These are phyloP conservation scores for Pyracantha coccinea DNA, from an alignment of 331 rosid species.

Conservation along the genomic window DNA sequence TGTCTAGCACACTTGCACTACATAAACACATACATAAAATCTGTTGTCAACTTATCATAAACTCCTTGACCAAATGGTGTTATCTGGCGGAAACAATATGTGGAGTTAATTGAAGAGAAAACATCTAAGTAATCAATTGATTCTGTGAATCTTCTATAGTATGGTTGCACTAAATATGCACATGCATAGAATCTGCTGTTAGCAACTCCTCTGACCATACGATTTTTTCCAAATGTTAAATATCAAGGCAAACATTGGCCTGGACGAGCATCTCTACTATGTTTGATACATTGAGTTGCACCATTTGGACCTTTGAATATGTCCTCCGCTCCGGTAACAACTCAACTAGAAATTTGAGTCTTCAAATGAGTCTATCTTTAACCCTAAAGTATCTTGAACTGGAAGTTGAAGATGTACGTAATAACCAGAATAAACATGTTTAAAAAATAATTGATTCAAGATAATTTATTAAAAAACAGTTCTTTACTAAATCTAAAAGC, in stretches of 20 bases:
- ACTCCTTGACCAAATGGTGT: background rate
- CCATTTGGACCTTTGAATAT: background rate
- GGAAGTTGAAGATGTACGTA: background rate
- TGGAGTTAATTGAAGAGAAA: background rate
- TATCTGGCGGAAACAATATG: background rate
- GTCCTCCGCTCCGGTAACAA: background rate
- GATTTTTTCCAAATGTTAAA: background rate
- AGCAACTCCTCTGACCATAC: background rate
- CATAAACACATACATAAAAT: background rate
- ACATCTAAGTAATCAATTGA: background rate
- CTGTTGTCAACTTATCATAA: background rate
- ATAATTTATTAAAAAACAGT: background rate
- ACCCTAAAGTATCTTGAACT: background rate
- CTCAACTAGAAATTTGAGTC: background rate
- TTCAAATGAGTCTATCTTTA: background rate
- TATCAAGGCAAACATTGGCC: background rate
- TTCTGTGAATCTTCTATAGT: background rate
- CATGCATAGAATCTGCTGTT: background rate
- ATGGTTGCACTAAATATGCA: background rate
- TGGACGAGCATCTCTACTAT: background rate
- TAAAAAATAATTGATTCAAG: background rate
- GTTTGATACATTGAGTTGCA: background rate
- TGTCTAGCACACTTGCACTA: background rate
- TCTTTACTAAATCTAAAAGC: background rate
- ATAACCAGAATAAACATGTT: background rate